Percentiles rank a stretch among this genome's conserved stretches.
These are phyloP conservation scores for Xylariaceae sp. DNA, from an alignment of 2,329 filamentous ascomycete genomes.

Conservation along the genomic window DNA sequence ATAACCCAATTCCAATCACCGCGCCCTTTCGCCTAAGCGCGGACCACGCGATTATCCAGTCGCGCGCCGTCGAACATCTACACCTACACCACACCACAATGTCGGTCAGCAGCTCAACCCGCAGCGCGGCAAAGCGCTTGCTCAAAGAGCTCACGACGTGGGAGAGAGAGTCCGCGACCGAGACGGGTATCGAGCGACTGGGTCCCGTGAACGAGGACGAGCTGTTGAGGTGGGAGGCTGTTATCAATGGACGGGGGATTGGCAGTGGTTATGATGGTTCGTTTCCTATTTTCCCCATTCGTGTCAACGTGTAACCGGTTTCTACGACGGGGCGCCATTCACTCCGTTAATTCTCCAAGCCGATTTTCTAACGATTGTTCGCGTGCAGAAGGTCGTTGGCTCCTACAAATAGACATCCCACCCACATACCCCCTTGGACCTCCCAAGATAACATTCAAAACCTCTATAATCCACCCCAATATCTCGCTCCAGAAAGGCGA, in stretches of 20 bases:
- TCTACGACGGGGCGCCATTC: not conserved
- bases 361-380: not conserved
- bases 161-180: constrained; percentile 47
- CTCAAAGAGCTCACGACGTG: constrained; percentile 57
- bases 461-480: constrained; percentile 83
- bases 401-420: constrained; percentile 74
- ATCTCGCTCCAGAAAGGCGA: constrained; percentile 70
- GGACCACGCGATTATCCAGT: too few relatives aligned
- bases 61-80: too few relatives aligned
- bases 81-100: not conserved
- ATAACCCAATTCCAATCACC: too few relatives aligned
- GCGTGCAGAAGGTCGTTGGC: constrained; percentile 69
- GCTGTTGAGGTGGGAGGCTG: constrained; percentile 57
- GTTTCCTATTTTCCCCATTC: not conserved
- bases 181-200: constrained; percentile 58
- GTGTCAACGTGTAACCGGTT: not conserved
- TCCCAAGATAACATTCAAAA: constrained; percentile 78
- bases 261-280: constrained; percentile 57
- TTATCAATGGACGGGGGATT: constrained; percentile 57
- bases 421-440: constrained; percentile 74
- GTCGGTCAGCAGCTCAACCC: constrained; percentile 31
- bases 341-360: not conserved
- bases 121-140: constrained; percentile 54
- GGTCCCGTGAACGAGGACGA: constrained; percentile 54
- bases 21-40: too few relatives aligned